phyloP scores from a whole-genome alignment of 192 early-diverging fungal species.

The Backusella luteola region DNA sequence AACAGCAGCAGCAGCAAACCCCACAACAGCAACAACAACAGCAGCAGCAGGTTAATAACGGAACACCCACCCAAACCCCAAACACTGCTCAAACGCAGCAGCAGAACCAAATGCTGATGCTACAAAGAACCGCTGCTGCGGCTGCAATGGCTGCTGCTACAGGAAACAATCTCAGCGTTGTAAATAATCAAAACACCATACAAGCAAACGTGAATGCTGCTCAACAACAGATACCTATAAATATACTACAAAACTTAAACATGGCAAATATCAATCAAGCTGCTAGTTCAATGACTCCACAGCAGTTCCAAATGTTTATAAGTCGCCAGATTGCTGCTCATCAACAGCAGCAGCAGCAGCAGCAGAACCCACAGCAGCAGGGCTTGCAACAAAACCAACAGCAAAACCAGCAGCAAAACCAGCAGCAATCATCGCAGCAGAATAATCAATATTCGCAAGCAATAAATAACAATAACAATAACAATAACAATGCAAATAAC shows the following conservation, averaged over 20 bases:
- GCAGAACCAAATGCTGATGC: conserved; percentile 10
- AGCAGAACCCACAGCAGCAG: too few relatives aligned
- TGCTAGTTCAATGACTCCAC: conserved; percentile 8
- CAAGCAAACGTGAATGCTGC: conserved; percentile 4
- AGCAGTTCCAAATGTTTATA: conserved; percentile 17
- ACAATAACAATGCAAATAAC: not conserved
- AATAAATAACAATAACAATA: not conserved
- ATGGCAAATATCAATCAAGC: conserved; percentile 14
- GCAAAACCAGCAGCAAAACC: not conserved
- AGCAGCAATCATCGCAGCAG: not conserved
- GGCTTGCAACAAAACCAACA: too few relatives aligned
- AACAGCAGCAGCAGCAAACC: not conserved
- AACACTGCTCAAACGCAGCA: not conserved
- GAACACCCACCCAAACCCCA: not conserved
- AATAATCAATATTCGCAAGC: not conserved
- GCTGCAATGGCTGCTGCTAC: conserved; percentile 2
- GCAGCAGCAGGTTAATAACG: not conserved
- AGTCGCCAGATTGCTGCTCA: conserved; percentile 14
- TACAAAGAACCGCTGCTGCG: conserved; percentile 14
- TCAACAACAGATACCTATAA: conserved; percentile 24
- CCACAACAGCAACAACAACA: not conserved
- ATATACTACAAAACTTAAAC: conserved; percentile 22
- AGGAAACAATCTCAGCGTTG: not conserved
- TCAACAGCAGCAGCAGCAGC: conserved; percentile 2
- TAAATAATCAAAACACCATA: conserved; percentile 9